Evolutionary conservation across 2,329 filamentous ascomycete species (phyloP), one percentile per base, ranked within the genome.

Genomic region (Elsinoe necatrix): DNA sequence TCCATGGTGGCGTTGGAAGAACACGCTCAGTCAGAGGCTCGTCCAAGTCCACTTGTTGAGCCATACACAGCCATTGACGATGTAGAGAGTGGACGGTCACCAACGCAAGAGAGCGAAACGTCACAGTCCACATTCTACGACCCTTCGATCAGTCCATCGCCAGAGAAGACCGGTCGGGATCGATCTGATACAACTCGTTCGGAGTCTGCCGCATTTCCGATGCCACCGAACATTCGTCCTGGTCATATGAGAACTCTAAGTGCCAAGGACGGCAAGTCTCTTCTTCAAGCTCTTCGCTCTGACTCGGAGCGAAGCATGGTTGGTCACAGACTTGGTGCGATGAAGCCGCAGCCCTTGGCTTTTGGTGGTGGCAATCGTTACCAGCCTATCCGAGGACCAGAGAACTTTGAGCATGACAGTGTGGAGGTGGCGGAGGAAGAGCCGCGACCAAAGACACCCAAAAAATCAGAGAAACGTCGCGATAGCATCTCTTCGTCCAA

Each of bases 1-100:
- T 71, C 68, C 16, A 54, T 66, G 16, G 63, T 67, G 1, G 69
- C 64, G 7, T 67, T 72, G 31, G 69, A 67, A 42, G 61, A 60
- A 6, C 65, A 65, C 52, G 60, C 67, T n/a, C 65, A 67, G 34
- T 61, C 62, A 18, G 58, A 67, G 41, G 54, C 70, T 42, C 62
- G 64, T 8, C 20, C 20, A 52, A 43, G 21, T 18, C 20, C 12
- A 9, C 25, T 21, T 4, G 23, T 9, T 6, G 12, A 21, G 9
- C 41, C 3, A 31, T 14, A 34, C 25, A 25, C 23, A 14, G 27
- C 7, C 20, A 2, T 20, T 8, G 18, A 8, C 5, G 3, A 4
- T 14, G 21, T 25, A 20, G 25, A 37, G 23, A 29, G 27, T 29
- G n/a, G n/a, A 23, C 35, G 43, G 16, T n/a, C 35, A 23, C 51